These are phyloP conservation scores for Globisporangium orthogonon DNA, from an alignment of 352 stramenopile genomes.

Conservation along the genomic window DNA sequence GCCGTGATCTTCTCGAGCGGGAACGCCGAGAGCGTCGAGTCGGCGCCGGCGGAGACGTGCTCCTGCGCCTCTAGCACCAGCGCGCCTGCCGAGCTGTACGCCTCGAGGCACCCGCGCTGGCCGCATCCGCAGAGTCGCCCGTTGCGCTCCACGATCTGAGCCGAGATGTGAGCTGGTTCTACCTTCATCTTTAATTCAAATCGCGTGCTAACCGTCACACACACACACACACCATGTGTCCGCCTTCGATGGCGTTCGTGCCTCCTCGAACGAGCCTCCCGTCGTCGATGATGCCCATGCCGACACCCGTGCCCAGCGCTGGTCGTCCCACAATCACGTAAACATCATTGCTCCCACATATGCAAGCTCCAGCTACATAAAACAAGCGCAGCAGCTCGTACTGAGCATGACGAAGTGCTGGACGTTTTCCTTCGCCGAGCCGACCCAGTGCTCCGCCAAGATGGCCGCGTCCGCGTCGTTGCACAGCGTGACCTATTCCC, in stretches of 20 bases:
- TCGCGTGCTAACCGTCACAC: not conserved
- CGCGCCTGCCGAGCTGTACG: conserved; percentile 66
- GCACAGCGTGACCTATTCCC: conserved; percentile 35
- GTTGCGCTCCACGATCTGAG: conserved; percentile 78
- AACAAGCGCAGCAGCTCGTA: conserved; percentile 12
- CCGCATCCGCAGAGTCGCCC: conserved; percentile 65
- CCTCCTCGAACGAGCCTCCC: conserved; percentile 61
- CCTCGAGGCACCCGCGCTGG: conserved; percentile 71
- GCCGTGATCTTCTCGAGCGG: conserved; percentile 47
- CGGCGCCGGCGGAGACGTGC: conserved; percentile 47
- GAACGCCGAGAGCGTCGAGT: conserved; percentile 41
- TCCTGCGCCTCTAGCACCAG: conserved; percentile 61
- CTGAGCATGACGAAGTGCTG: conserved; percentile 83
- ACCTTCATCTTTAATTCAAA: not conserved
- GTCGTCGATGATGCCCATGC: conserved; percentile 59
- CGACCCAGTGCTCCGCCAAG: conserved; percentile 76
- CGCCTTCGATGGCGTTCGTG: conserved; percentile 67
- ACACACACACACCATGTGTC: conserved; percentile 51
- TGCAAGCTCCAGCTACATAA: not conserved
- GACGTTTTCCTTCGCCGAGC: conserved; percentile 45
- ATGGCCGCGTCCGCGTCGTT: conserved; percentile 83
- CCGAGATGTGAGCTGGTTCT: not conserved
- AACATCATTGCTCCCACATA: no score
- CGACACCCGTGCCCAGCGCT: conserved; percentile 76
- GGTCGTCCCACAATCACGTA: not conserved